Evolutionary conservation across 805 yeast genomes (phyloP).

Genomic region (Barnettozyma populi): DNA sequence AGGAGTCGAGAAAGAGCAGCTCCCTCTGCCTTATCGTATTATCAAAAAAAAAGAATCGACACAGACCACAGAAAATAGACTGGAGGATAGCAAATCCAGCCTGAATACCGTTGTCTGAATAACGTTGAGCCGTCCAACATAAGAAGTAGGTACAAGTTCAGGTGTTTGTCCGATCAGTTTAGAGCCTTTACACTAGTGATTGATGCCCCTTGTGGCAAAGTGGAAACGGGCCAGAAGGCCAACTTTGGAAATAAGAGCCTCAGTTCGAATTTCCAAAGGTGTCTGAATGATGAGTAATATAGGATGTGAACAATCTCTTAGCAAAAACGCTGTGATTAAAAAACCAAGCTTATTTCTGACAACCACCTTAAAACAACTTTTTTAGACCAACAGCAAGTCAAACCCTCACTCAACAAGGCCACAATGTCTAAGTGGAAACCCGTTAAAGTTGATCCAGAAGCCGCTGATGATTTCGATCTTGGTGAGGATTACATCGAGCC

Average conservation of each 20-base stretch:
- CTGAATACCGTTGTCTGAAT: no score
- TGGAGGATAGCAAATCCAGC: no score
- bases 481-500: constrained; percentile 26
- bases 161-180: no score
- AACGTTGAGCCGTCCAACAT: no score
- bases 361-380: constrained; percentile 11
- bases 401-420: background rate
- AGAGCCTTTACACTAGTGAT: background rate
- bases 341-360: constrained; percentile 28
- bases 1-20: no score
- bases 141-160: no score
- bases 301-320: constrained; percentile 29
- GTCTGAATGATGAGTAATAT: constrained; percentile 23
- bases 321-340: constrained; percentile 25
- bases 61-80: no score
- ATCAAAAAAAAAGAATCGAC: no score
- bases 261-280: constrained; percentile 17
- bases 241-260: constrained; percentile 7
- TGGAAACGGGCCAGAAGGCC: constrained; percentile 16
- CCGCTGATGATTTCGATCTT: constrained; percentile 25
- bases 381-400: background rate
- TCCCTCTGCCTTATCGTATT: background rate
- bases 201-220: constrained; percentile 5
- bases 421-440: constrained; percentile 23
- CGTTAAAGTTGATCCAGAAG: constrained; percentile 22